Conservation (phyloP, 2,329 filamentous ascomycete species). For the Penicillium frequentans region DNA sequence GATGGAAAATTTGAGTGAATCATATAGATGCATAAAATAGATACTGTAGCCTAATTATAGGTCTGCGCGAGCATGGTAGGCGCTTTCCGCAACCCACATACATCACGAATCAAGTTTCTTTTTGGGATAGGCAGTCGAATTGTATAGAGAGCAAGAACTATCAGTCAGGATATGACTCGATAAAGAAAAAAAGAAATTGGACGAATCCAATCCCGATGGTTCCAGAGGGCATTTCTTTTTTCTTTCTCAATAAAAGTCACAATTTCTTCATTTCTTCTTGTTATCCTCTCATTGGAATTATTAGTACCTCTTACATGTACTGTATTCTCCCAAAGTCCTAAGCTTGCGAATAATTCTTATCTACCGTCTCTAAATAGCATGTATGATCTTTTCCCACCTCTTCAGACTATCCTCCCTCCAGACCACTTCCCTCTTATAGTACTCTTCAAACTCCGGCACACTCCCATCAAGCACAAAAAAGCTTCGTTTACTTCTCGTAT, state of each 20-base stretch:
- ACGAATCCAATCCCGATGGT: neutral
- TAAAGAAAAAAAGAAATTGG: neutral
- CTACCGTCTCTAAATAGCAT: too few species aligned
- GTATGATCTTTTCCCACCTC: too few species aligned
- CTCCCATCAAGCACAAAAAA: too few species aligned
- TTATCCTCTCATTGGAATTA: too few species aligned
- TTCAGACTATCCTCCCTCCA: too few species aligned
- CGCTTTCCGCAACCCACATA: neutral
- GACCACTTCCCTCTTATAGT: too few species aligned
- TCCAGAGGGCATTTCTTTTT: neutral
- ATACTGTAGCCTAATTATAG: neutral
- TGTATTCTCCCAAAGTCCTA: too few species aligned
- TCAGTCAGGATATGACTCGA: neutral
- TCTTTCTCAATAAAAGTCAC: neutral
- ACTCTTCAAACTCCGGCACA: too few species aligned
- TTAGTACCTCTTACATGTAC: too few species aligned
- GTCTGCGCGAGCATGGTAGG: neutral
- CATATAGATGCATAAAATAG: neutral
- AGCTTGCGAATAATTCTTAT: too few species aligned
- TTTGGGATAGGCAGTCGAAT: neutral
- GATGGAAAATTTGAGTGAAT: constrained; percentile 4
- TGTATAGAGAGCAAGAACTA: neutral
- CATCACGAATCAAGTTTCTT: neutral
- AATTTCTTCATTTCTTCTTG: too few species aligned
- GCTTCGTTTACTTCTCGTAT: too few species aligned